Conservation (phyloP, 179 eudicot species). For the Spinacia oleracea region DNA sequence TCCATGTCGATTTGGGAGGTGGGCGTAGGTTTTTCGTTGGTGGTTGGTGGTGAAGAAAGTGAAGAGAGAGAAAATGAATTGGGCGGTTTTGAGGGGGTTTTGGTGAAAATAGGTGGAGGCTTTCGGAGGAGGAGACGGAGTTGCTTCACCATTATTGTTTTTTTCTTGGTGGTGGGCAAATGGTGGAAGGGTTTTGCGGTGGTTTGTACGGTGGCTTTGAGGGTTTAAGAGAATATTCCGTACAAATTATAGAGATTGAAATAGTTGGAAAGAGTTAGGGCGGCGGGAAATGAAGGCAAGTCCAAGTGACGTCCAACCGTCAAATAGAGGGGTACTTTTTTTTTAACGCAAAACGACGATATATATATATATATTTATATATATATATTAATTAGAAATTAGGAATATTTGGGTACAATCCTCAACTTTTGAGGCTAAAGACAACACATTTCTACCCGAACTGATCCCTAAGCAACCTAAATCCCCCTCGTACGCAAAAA, state of each 20-base stretch:
- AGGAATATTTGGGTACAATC: no score
- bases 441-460: no score
- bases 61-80: slow-evolving; percentile 13
- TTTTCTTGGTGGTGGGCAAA: neutral
- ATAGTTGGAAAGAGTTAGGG: neutral
- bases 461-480: no score
- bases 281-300: neutral
- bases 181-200: neutral
- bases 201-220: neutral
- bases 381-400: no score
- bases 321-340: no score
- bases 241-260: no score
- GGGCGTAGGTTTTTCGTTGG: neutral
- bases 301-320: no score
- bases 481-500: no score
- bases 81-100: slow-evolving; percentile 20
- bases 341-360: no score
- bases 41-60: slow-evolving; percentile 7
- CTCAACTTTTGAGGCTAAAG: no score
- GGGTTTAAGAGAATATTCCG: no score
- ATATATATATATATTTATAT: no score
- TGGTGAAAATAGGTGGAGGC: neutral
- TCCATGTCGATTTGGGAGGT: slow-evolving; percentile 13
- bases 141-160: slow-evolving; percentile 31
- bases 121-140: slow-evolving; percentile 18